phyloP scores from a whole-genome alignment of 495 filamentous ascomycete species.

The Talaromyces trachyspermus region DNA sequence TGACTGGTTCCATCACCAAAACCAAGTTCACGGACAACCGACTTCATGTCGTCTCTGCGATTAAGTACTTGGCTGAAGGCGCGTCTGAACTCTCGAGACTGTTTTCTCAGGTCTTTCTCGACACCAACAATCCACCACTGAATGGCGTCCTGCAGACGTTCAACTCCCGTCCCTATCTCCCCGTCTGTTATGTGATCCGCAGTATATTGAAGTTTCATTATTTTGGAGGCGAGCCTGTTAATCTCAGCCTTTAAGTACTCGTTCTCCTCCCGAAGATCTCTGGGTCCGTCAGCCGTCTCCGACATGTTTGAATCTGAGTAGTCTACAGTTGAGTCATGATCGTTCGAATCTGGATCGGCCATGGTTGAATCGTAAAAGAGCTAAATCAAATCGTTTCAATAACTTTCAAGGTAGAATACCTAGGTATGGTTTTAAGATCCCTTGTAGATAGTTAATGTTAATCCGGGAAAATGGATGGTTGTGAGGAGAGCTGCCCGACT shows the following conservation, averaged over 20 bases:
- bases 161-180: not conserved
- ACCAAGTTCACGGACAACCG: not conserved
- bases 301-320: not conserved
- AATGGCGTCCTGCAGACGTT: slow-evolving; percentile 1
- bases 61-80: not conserved
- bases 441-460: not conserved
- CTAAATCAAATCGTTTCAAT: not conserved
- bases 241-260: not conserved
- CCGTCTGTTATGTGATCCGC: not conserved
- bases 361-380: not conserved
- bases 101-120: slow-evolving; percentile 1
- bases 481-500: not conserved
- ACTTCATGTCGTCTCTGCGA: not conserved
- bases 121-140: not conserved
- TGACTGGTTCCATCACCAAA: not conserved
- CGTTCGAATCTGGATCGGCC: not conserved
- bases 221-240: not conserved
- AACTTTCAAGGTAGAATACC: not conserved
- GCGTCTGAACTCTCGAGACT: not conserved
- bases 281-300: not conserved
- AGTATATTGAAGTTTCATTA: not conserved
- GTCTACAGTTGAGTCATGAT: not conserved
- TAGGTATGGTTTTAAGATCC: not conserved
- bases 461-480: not conserved
- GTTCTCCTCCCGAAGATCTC: not conserved